Conservation (phyloP, 2,329 filamentous ascomycete genomes). For the Zasmidium cellare region DNA sequence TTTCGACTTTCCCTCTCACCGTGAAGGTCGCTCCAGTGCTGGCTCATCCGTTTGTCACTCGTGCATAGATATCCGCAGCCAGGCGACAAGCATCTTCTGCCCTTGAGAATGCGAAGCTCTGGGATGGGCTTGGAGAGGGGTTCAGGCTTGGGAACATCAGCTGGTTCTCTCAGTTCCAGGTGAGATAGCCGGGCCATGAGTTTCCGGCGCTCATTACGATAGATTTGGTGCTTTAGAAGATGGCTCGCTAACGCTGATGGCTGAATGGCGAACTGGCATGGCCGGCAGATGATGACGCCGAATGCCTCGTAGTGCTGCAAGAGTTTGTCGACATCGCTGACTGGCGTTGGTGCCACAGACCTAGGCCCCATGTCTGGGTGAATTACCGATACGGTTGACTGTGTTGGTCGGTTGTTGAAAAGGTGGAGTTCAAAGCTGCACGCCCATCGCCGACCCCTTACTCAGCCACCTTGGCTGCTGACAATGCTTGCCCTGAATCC, state of each 20-base stretch:
- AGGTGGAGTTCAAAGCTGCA: too few species aligned
- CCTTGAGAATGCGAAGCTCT: constrained; percentile 13
- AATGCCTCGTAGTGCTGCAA: constrained; percentile 17
- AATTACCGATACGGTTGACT: too few species aligned
- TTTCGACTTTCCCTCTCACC: constrained; percentile 10
- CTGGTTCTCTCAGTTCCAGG: constrained; percentile 12
- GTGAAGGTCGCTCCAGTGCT: constrained; percentile 18
- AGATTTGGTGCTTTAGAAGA: constrained; percentile 19
- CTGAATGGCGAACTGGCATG: constrained; percentile 20
- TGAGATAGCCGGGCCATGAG: constrained; percentile 13
- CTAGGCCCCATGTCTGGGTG: too few species aligned
- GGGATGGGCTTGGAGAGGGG: constrained; percentile 12
- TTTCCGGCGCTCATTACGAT: constrained; percentile 17
- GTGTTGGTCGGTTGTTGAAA: too few species aligned
- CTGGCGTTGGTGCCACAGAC: too few species aligned
- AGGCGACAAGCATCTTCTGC: constrained; percentile 8
- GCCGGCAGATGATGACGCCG: constrained; percentile 19
- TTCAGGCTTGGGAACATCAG: constrained; percentile 10
- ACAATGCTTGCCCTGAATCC: too few species aligned
- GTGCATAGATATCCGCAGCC: constrained; percentile 17
- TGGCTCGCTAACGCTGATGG: constrained; percentile 17
- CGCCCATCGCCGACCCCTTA: too few species aligned
- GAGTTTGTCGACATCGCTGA: not conserved
- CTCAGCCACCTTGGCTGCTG: too few species aligned
- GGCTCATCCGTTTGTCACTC: constrained; percentile 19